Evolutionary conservation across 139 green algal genomes (phyloP), one percentile per base, ranked within the genome.

Genomic region (Chlorella sorokiniana): DNA sequence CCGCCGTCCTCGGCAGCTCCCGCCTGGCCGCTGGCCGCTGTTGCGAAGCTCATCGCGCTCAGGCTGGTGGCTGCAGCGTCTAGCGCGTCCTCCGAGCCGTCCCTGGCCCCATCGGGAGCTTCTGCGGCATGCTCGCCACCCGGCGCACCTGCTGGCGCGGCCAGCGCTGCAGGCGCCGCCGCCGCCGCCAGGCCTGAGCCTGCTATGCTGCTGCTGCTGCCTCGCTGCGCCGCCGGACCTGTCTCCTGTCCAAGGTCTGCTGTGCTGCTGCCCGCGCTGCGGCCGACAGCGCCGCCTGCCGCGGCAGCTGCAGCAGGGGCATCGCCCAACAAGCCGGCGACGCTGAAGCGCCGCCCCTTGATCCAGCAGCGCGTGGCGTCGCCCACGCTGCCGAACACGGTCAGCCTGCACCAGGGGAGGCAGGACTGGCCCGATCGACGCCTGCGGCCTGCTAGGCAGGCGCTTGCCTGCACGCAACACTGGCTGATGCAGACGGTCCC

Each of bases 361-460:
- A 94, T 89, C 91, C 91, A 94, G 40, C 88, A 91, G 33, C 86
- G 80, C 4, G 86, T 89, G 3, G 89, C 89, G 25, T 82, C 81
- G 14, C 78, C 78, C 20, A 94, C 74, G 25, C 23, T 81, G 59
- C 84, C 31, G 61, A 87, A 93, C 35, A 88, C 84, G 40, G 56
- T 65, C 48, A 77, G 67, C 35, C 68, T 64, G 63, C 10, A 59
- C 45, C 5, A n/a, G 8, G 69, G 41, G 5, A 61, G 2, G 22
- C 35, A 40, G 4, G 62, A 20, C 3, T 23, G 27, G n/a, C n/a
- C n/a, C n/a, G n/a, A n/a, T n/a, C n/a, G n/a, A n/a, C n/a, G n/a
- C n/a, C n/a, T n/a, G n/a, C n/a, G n/a, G n/a, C n/a, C n/a, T n/a
- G n/a, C n/a, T n/a, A n/a, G n/a, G n/a, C n/a, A n/a, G n/a, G n/a